Base-by-base conservation (phyloP, 805 yeast species). In the Clavispora asparagi region DNA sequence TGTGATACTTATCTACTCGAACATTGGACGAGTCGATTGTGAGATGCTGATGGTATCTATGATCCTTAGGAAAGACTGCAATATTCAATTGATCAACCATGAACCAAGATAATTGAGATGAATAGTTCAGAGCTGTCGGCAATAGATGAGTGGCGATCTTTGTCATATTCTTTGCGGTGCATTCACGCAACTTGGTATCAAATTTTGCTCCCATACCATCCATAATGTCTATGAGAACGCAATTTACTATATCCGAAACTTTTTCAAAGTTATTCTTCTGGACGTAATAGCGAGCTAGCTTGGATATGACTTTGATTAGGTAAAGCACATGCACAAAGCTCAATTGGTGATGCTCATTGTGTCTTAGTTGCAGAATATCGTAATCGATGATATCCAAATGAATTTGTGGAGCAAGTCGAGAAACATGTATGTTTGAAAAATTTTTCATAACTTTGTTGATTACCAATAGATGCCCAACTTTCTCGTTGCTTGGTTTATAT, bases 121-220 rank as follows among this genome's bases (percentile, higher is more conserved):
- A 70, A 50, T 73, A 68, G 25, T 71, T 71, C 11, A 51, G 48
- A 1, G 73, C 69, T 1, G 62, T 62, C 0, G 51, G 45, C 1
- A 68, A 63, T 13, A 77, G 51, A 4, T 69, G 53, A 6, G 61
- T 43, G 10, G 68, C 59, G 6, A 87, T 58, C 39, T 78, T 70
- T 6, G 85, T 78, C 26, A 85, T 61, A 23, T 83, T 80, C 58
- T 84, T 85, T 0, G 96, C 86, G 30, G 83, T 67, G 1, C 80
- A 68, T 51, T 82, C 83, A 44, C 97, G 65, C 3, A 84, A 74
- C 2, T 68, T 64, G 0, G 86, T 78, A 44, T 79, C 86, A 31
- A 68, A 54, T 1, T 61, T 64, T 40, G 74, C 64, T n/a, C 68
- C 67, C 45, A 81, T 51, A 8, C 49, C 38, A 11, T 52, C 48